Evolutionary conservation across 1,284 basidiomycete genomes (phyloP), one percentile per base, ranked within the genome.

Genomic region (Thecaphora frezii): DNA sequence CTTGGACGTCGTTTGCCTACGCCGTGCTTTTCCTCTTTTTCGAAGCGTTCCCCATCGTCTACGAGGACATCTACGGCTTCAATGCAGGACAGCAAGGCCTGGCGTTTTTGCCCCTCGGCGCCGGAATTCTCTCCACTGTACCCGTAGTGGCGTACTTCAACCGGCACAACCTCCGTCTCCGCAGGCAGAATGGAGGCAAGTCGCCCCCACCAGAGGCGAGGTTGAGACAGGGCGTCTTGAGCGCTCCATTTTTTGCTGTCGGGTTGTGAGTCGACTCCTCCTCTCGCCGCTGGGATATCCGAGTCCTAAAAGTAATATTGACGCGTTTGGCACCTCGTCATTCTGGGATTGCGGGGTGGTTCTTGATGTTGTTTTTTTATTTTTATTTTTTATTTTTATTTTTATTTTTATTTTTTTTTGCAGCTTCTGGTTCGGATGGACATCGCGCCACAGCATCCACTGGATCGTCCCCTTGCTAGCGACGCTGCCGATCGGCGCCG

Each of bases 361-460:
- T n/a, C n/a, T n/a, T n/a, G n/a, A n/a, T n/a, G n/a, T n/a, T n/a
- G 38, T 24, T 41, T 46, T 28, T 25, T 26, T 37, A 25, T 42
- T 44, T 13, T 22, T 47, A 14, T 16, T 40, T 16, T 38, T 28
- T 37, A 38, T 37, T 39, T 28, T 44, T n/a, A 37, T 28, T 40
- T 25, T 48, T 5, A 48, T 26, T 37, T 16, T 37, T 13, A 21
- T 23, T 19, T 21, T 37, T 13, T 16, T 39, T 16, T n/a, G 16
- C 19, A 33, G 19, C 75, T 88, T 88, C 80, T 86, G 86, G 86
- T 85, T 88, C 4, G 86, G 86, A 1, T 88, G 87, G 87, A 84
- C 86, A 73, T 84, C 84, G 4, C 85, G 86, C 78, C 78, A 57
- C 30, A 33, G 39, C 24, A 64, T 64, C 54, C 57, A 59, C 23